These are phyloP conservation scores for Alternaria incomplexa DNA, from an alignment of 2,329 filamentous ascomycete species.

Conservation along the genomic window DNA sequence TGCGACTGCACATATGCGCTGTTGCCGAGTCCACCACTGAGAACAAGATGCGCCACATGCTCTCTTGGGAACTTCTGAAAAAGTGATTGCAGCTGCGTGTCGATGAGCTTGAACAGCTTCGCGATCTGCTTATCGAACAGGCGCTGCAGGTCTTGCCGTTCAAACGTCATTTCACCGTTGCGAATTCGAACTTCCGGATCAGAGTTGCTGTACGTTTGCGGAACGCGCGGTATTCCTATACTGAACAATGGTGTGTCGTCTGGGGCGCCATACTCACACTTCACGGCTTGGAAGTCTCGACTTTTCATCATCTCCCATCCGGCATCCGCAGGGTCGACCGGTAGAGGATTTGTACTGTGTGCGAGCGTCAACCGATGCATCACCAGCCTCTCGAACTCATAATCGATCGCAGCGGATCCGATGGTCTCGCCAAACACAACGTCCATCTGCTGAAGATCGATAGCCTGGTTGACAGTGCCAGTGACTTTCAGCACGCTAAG, in stretches of 20 bases:
- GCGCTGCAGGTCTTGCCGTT: slow-evolving; percentile 37
- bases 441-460: slow-evolving; percentile 44
- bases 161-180: slow-evolving; percentile 44
- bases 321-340: slow-evolving; percentile 41
- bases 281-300: slow-evolving; percentile 49
- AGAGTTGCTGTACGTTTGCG: slow-evolving; percentile 39
- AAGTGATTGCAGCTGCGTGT: slow-evolving; percentile 40
- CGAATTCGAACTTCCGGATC: slow-evolving; percentile 39
- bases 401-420: slow-evolving; percentile 51
- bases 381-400: slow-evolving; percentile 48
- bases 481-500: slow-evolving; percentile 47
- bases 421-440: slow-evolving; percentile 51
- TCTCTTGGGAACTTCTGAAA: slow-evolving; percentile 36
- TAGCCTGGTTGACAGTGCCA: slow-evolving; percentile 30
- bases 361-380: slow-evolving; percentile 37
- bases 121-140: slow-evolving; percentile 48
- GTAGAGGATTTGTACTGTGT: slow-evolving; percentile 30
- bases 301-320: slow-evolving; percentile 52
- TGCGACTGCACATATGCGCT: slow-evolving; percentile 50
- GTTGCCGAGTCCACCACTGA: slow-evolving; percentile 53
- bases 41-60: slow-evolving; percentile 46
- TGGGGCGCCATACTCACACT: slow-evolving; percentile 49
- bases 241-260: slow-evolving; percentile 47
- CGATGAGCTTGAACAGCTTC: slow-evolving; percentile 45
- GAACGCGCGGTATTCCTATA: slow-evolving; percentile 44